phyloP scores from a whole-genome alignment of 495 filamentous ascomycete genomes.

The Penicillium crystallinum region DNA sequence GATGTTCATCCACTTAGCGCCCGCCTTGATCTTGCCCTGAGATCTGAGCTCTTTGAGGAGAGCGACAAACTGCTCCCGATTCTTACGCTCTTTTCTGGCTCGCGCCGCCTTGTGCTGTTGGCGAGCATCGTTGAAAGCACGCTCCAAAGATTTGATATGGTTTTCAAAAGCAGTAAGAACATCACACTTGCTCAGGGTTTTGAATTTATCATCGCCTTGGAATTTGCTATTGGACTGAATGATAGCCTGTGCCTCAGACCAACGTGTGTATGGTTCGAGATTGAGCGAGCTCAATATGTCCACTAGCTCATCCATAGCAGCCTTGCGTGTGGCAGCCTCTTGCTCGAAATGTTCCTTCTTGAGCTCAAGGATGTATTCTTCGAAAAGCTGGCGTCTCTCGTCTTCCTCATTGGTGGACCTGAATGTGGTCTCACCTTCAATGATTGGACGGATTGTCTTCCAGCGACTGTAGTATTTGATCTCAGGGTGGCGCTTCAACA shows the following conservation, averaged over 20 bases:
- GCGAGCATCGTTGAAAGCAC: slow-evolving; percentile 79
- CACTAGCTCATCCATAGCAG: slow-evolving; percentile 80
- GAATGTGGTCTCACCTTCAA: slow-evolving; percentile 94
- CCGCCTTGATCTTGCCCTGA: slow-evolving; percentile 82
- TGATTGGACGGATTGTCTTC: slow-evolving; percentile 92
- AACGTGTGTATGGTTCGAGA: slow-evolving; percentile 90
- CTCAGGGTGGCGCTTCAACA: slow-evolving; percentile 94
- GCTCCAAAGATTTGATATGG: slow-evolving; percentile 88
- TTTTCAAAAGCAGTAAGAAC: slow-evolving; percentile 90
- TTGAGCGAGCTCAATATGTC: slow-evolving; percentile 76
- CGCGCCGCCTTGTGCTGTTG: slow-evolving; percentile 81
- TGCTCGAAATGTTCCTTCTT: slow-evolving; percentile 71
- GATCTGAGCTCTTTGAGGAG: slow-evolving; percentile 68
- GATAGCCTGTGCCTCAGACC: slow-evolving; percentile 81
- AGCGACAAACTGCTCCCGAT: slow-evolving; percentile 71
- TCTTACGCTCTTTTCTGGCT: slow-evolving; percentile 74
- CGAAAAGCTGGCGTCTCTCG: slow-evolving; percentile 87
- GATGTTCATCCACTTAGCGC: slow-evolving; percentile 83
- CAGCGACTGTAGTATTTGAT: slow-evolving; percentile 97
- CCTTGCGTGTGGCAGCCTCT: slow-evolving; percentile 65
- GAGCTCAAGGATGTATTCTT: slow-evolving; percentile 85
- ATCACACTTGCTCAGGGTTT: slow-evolving; percentile 79
- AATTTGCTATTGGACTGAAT: slow-evolving; percentile 77
- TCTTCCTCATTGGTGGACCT: slow-evolving; percentile 81
- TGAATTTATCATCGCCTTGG: slow-evolving; percentile 82